Evolutionary conservation across 2,329 filamentous ascomycete species (phyloP), one percentile per base, ranked within the genome.

Genomic region (Xylaria multiplex): DNA sequence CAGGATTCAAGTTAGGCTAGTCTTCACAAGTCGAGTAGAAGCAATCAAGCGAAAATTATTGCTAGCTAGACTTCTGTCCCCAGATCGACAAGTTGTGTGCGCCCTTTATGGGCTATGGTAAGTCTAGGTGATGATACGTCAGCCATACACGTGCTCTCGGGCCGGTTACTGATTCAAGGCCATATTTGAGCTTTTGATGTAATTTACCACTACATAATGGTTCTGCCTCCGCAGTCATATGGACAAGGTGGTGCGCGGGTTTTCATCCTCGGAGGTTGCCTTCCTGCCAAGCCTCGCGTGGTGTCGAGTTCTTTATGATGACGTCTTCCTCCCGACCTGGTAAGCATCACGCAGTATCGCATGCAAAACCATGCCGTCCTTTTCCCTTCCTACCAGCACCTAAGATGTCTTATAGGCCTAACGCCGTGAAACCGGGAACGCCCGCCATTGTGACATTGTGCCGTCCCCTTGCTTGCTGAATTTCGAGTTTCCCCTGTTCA

Each of bases 391-490:
- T 32, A 27, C 50, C 40, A 55, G 49, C 42, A 49, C 53, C 27
- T 53, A 43, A 42, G 16, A 56, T 30, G 13, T 67, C 46, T 65
- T 65, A 65, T 62, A 59, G 24, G n/a, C 61, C 62, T 59, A 59
- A 13, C 11, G 35, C 53, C 24, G 27, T 22, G 65, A 35, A 55
- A 55, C 40, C 43, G 52, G 7, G 30, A 65, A 56, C 42, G 54
- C 62, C 52, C 9, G 27, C 37, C 52, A 24, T 59, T 42, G 40
- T 56, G 13, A 57, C 43, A 7, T 49, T 30, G 22, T 53, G 43
- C 50, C 56, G 13, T 64, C 43, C 37, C 61, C 24, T 24, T 53
- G 57, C 24, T 27, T 49, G 37, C 11, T 45, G 35, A 8, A 52
- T 42, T 50, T 35, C 30, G 6, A 45, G 3, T 35, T 35, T 52